phyloP scores from a whole-genome alignment of 225 moss, liverwort and hornwort genomes.

The Straminergon stramineum region DNA sequence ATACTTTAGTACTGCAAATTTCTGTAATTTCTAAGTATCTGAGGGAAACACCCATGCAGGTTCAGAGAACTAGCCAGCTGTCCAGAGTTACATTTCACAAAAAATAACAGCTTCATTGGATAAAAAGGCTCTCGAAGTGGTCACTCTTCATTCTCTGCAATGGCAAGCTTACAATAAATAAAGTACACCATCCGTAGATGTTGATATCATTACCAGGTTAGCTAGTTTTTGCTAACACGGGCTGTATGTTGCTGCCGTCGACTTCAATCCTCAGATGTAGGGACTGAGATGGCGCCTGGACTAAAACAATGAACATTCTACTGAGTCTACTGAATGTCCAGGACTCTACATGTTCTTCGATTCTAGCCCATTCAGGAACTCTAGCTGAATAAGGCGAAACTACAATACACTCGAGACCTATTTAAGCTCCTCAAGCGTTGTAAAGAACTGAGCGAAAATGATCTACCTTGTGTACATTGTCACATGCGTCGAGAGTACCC shows the following conservation, averaged over 20 bases:
- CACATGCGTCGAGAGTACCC: constrained; percentile 81
- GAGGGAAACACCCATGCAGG: neutral
- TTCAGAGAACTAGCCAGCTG: neutral
- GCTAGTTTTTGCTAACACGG: neutral
- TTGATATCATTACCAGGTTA: neutral
- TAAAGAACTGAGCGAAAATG: neutral
- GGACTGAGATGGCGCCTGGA: neutral
- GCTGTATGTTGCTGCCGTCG: neutral
- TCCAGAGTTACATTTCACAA: too few species aligned
- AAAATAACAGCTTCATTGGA: neutral
- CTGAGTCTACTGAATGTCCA: neutral
- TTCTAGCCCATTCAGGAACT: neutral
- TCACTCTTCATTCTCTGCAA: neutral
- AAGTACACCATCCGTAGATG: neutral
- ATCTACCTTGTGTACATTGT: constrained; percentile 13
- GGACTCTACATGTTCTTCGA: neutral
- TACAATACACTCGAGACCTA: constrained; percentile 2
- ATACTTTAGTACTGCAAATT: too few species aligned
- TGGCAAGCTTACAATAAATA: neutral
- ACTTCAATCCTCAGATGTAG: neutral
- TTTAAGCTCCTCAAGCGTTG: neutral
- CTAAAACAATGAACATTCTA: neutral
- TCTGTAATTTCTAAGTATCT: neutral
- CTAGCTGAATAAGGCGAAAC: neutral
- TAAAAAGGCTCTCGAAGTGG: neutral